These are phyloP conservation scores for Plectosphaerella plurivora DNA, from an alignment of 2,329 filamentous ascomycete species.

Conservation along the genomic window DNA sequence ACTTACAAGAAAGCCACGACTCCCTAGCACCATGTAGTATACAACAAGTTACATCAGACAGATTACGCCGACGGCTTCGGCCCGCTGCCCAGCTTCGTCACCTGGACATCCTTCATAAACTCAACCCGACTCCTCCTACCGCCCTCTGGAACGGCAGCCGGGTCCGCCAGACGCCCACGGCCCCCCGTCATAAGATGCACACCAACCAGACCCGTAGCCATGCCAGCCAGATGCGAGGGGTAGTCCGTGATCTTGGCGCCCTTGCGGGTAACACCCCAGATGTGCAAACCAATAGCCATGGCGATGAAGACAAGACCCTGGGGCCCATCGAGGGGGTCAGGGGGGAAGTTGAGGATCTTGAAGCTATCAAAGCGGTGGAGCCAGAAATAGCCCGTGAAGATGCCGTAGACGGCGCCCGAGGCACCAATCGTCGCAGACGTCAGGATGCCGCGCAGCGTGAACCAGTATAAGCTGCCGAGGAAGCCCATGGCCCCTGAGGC, in stretches of 20 bases:
- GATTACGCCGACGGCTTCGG: not conserved
- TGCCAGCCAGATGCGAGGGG: constrained; percentile 48
- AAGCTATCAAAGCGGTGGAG: constrained; percentile 52
- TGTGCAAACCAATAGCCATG: constrained; percentile 44
- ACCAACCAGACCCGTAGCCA: constrained; percentile 41
- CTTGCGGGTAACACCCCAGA: constrained; percentile 40
- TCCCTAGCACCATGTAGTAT: too few relatives aligned
- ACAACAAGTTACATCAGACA: not conserved
- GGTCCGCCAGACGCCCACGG: not conserved
- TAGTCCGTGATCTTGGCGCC: constrained; percentile 41
- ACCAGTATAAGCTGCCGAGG: constrained; percentile 49
- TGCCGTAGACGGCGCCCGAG: constrained; percentile 59
- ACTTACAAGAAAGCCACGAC: too few relatives aligned
- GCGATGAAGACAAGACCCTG: constrained; percentile 51
- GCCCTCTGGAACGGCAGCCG: not conserved
- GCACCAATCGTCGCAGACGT: constrained; percentile 57
- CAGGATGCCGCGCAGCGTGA: constrained; percentile 41
- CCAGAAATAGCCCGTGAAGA: constrained; percentile 60
- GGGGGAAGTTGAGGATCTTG: constrained; percentile 52
- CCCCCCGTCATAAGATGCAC: constrained; percentile 25
- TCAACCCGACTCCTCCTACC: constrained; percentile 18
- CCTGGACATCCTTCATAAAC: not conserved
- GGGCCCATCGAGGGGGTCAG: constrained; percentile 46
- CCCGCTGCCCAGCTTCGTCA: not conserved
- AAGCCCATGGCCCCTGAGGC: constrained; percentile 54